phyloP scores from a whole-genome alignment of 1,139 yeast genomes.

The Geotrichum fermentans region DNA sequence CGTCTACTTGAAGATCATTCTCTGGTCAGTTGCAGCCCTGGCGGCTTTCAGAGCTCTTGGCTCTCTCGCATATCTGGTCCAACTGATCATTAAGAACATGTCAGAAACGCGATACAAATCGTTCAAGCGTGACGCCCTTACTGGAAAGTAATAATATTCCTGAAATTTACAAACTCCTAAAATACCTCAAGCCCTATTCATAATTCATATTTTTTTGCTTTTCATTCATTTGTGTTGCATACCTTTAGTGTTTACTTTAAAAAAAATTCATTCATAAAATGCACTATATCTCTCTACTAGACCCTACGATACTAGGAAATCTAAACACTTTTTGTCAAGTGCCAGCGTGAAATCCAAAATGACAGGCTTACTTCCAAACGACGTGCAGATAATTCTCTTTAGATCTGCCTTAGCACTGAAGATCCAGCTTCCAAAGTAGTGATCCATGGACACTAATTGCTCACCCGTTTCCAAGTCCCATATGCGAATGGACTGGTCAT shows the following conservation, averaged over 20 bases:
- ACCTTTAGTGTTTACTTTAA: background rate
- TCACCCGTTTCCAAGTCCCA: slow-evolving; percentile 36
- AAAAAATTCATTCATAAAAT: background rate
- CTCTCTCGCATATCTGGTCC: slow-evolving; percentile 59
- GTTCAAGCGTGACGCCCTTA: slow-evolving; percentile 25
- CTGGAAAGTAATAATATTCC: slow-evolving; percentile 21
- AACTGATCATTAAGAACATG: slow-evolving; percentile 38
- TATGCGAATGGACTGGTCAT: slow-evolving; percentile 38
- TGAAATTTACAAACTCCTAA: background rate
- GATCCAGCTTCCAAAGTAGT: slow-evolving; percentile 38
- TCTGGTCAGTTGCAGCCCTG: slow-evolving; percentile 86
- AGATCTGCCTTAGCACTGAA: slow-evolving; percentile 36
- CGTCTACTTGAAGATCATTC: slow-evolving; percentile 71
- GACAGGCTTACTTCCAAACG: slow-evolving; percentile 36
- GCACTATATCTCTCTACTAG: background rate
- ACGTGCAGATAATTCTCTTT: slow-evolving; percentile 34
- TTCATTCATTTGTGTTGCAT: background rate
- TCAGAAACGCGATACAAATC: slow-evolving; percentile 31
- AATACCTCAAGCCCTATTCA: background rate
- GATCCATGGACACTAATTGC: slow-evolving; percentile 29
- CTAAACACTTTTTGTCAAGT: slow-evolving; percentile 27
- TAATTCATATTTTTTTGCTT: background rate
- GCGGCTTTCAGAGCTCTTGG: slow-evolving; percentile 78
- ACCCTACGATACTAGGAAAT: slow-evolving; percentile 10
- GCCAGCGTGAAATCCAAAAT: slow-evolving; percentile 35